phyloP scores from a whole-genome alignment of 2,329 filamentous ascomycete species.

The Penicillium sp. region DNA sequence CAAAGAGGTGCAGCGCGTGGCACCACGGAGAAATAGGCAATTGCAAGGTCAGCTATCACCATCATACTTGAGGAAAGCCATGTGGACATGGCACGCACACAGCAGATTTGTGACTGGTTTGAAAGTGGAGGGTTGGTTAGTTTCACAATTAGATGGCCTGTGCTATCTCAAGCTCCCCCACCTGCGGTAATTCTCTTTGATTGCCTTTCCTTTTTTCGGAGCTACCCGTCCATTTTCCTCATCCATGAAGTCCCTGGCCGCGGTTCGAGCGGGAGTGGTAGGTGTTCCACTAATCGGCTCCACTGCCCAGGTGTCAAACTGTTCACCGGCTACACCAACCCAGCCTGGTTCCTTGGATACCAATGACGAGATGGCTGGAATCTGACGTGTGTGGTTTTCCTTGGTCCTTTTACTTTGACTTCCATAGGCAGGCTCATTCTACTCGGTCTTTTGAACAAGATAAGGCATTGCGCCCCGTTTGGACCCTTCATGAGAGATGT shows the following conservation, averaged over 20 bases:
- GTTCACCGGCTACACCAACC: conserved; percentile 15
- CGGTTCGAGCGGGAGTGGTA: conserved; percentile 8
- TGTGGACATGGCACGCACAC: conserved; percentile 6
- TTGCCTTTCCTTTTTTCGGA: not conserved
- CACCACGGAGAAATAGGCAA: not conserved
- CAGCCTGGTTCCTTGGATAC: not conserved
- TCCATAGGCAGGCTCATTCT: not conserved
- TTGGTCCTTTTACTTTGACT: not conserved
- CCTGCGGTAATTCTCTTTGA: not conserved
- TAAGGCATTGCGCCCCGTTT: not conserved
- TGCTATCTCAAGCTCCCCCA: conserved; percentile 2
- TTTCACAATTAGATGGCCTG: not conserved
- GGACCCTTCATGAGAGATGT: not conserved
- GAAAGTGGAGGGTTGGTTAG: not conserved
- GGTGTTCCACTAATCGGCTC: conserved; percentile 7
- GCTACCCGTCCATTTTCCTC: not conserved
- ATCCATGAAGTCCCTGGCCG: not conserved
- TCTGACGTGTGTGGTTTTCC: not conserved
- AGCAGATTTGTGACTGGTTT: not conserved
- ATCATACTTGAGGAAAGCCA: conserved; percentile 1
- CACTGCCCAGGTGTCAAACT: conserved; percentile 14
- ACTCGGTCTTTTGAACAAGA: not conserved
- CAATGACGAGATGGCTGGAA: not conserved
- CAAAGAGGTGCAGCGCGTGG: not conserved
- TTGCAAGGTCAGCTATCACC: not conserved